Conservation (phyloP, 2,329 filamentous ascomycete genomes). For the Raffaelea arxii region DNA sequence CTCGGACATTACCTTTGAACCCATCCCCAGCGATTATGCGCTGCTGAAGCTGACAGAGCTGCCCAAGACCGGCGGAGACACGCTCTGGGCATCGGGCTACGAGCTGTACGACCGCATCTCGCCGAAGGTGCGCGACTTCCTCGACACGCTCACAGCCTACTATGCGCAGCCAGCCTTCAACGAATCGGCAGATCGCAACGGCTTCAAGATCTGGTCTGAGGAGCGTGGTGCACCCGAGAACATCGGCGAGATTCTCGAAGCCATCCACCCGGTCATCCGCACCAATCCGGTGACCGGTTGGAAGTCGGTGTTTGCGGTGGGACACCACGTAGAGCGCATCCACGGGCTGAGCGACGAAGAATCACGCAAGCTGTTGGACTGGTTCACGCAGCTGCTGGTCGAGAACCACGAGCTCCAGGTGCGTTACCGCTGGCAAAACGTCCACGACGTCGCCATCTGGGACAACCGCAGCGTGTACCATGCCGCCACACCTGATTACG, state of each 20-base stretch:
- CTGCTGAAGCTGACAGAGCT: constrained; percentile 31
- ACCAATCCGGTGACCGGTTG: constrained; percentile 51
- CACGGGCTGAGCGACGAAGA: constrained; percentile 39
- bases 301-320: constrained; percentile 44
- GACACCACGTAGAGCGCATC: constrained; percentile 39
- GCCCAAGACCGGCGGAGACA: constrained; percentile 37
- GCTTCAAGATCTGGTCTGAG: constrained; percentile 34
- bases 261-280: constrained; percentile 43
- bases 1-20: constrained; percentile 39
- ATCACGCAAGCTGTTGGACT: constrained; percentile 36
- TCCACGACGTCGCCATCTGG: constrained; percentile 45
- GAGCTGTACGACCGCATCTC: constrained; percentile 57
- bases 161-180: constrained; percentile 41
- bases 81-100: constrained; percentile 59
- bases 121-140: constrained; percentile 34
- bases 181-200: constrained; percentile 32
- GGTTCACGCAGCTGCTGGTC: constrained; percentile 39
- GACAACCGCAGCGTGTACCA: constrained; percentile 49
- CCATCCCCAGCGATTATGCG: constrained; percentile 34
- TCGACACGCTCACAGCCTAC: constrained; percentile 48
- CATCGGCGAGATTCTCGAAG: constrained; percentile 34
- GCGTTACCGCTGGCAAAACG: constrained; percentile 30
- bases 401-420: constrained; percentile 50
- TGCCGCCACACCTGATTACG: constrained; percentile 42
- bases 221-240: constrained; percentile 41